These are phyloP conservation scores for Verticillium nonalfalfae DNA, from an alignment of 2,329 filamentous ascomycete species.

Conservation along the genomic window DNA sequence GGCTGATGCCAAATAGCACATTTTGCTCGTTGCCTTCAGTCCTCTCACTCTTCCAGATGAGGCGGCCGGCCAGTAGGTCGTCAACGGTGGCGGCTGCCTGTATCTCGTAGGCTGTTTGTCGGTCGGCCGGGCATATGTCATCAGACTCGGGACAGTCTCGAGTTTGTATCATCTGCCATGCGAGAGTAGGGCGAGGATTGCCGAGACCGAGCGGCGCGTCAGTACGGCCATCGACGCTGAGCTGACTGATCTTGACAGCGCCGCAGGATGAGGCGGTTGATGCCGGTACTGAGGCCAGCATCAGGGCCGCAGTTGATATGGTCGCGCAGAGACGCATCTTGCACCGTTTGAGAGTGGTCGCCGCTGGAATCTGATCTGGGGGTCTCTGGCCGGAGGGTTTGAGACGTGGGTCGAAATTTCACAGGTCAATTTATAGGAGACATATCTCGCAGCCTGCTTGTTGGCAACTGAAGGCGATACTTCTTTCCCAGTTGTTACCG, in stretches of 20 bases:
- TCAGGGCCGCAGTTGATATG: not conserved
- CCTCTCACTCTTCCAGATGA: slow-evolving; percentile 3
- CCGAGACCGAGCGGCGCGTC: slow-evolving; percentile 4
- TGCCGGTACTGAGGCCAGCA: not conserved
- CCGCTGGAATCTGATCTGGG: not conserved
- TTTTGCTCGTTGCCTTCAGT: not conserved
- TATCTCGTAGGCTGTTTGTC: slow-evolving; percentile 4
- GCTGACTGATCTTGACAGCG: slow-evolving; percentile 2
- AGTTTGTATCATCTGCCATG: slow-evolving; percentile 3
- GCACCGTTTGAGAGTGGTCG: not conserved
- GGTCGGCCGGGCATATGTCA: slow-evolving; percentile 3
- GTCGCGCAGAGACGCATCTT: not conserved
- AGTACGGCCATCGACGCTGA: slow-evolving; percentile 5
- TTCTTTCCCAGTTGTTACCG: too few species aligned
- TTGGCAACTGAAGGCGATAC: not conserved
- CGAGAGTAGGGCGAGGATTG: not conserved
- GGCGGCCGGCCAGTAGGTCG: slow-evolving; percentile 2
- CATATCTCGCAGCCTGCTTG: too few species aligned
- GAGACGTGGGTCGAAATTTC: too few species aligned
- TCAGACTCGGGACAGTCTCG: not conserved
- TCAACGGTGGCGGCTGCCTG: slow-evolving; percentile 3
- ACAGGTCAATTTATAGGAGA: too few species aligned
- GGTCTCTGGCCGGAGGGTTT: not conserved
- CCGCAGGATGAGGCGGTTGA: not conserved
- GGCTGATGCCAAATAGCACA: not conserved